These are phyloP conservation scores for Phytopythium boreale DNA, from an alignment of 352 stramenopile species.

Conservation along the genomic window DNA sequence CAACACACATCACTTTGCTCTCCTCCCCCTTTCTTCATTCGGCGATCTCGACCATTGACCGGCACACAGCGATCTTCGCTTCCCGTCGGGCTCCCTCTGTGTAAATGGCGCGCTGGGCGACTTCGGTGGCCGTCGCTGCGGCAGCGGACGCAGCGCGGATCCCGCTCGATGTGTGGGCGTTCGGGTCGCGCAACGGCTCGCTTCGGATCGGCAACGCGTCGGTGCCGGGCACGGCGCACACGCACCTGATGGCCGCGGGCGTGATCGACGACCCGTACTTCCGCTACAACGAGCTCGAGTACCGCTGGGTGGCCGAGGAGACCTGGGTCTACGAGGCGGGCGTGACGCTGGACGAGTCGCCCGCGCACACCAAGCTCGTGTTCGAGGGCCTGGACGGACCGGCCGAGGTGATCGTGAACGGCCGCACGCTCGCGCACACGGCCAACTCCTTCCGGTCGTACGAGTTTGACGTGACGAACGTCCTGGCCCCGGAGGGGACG, in stretches of 20 bases:
- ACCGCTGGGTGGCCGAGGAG: slow-evolving; percentile 62
- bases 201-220: slow-evolving; percentile 42
- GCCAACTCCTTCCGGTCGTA: slow-evolving; percentile 71
- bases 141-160: slow-evolving; percentile 16
- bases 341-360: slow-evolving; percentile 22
- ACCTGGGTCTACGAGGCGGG: slow-evolving; percentile 76
- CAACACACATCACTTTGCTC: too few species aligned
- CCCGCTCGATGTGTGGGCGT: slow-evolving; percentile 43
- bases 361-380: slow-evolving; percentile 23
- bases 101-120: background rate
- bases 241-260: slow-evolving; percentile 56
- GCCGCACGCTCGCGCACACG: slow-evolving; percentile 35
- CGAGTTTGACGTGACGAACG: slow-evolving; percentile 28
- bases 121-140: background rate
- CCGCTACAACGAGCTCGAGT: slow-evolving; percentile 68
- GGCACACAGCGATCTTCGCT: too few species aligned
- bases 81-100: background rate
- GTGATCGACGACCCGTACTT: slow-evolving; percentile 65
- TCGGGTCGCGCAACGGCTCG: slow-evolving; percentile 56
- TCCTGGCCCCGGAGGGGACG: slow-evolving; percentile 13
- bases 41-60: background rate
- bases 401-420: slow-evolving; percentile 67
- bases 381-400: slow-evolving; percentile 76
- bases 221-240: slow-evolving; percentile 71
- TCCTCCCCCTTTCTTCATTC: too few species aligned